Evolutionary conservation across 257 asterid genomes (phyloP).

Genomic region (Striga asiatica): DNA sequence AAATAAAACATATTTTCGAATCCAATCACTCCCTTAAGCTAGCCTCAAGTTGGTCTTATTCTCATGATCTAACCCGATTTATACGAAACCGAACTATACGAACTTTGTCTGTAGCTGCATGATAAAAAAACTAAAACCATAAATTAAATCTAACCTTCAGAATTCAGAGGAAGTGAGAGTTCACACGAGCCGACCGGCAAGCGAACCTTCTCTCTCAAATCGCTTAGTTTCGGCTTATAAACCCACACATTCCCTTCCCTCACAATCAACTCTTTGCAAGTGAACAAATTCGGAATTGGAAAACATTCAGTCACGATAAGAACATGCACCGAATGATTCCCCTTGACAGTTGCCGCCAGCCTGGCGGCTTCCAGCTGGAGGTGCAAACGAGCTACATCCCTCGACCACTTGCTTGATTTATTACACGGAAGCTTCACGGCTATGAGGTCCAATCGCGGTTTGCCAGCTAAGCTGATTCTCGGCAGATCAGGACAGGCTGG

Average conservation of each 20-base stretch:
- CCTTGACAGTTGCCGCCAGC: constrained; percentile 63
- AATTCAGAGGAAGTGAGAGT: constrained; percentile 68
- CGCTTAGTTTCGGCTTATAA: constrained; percentile 53
- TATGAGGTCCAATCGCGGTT: constrained; percentile 71
- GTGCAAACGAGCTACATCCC: constrained; percentile 83
- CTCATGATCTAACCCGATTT: too few species aligned
- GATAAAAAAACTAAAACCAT: too few species aligned
- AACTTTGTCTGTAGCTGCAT: too few species aligned
- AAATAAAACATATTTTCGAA: too few species aligned
- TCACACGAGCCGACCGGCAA: constrained; percentile 94
- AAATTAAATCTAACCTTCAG: constrained; percentile 46
- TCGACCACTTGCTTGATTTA: constrained; percentile 59
- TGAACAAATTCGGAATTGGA: constrained; percentile 76
- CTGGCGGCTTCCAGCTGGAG: constrained; percentile 79
- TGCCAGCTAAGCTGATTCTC: constrained; percentile 36
- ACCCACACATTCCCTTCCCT: constrained; percentile 73
- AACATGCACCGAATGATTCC: constrained; percentile 54
- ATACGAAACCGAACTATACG: too few species aligned
- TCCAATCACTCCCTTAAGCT: too few species aligned
- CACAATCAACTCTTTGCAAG: constrained; percentile 65
- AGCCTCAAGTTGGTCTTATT: too few species aligned
- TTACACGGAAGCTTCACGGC: constrained; percentile 83
- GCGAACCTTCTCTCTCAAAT: constrained; percentile 57
- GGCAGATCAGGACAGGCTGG: constrained; percentile 80
- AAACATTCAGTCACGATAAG: constrained; percentile 70